A percentile compares a stretch with the other conserved stretches of the same genome.
Evolutionary conservation across 345 rosid genomes (phyloP).

Genomic region (Syzygium jambos): DNA sequence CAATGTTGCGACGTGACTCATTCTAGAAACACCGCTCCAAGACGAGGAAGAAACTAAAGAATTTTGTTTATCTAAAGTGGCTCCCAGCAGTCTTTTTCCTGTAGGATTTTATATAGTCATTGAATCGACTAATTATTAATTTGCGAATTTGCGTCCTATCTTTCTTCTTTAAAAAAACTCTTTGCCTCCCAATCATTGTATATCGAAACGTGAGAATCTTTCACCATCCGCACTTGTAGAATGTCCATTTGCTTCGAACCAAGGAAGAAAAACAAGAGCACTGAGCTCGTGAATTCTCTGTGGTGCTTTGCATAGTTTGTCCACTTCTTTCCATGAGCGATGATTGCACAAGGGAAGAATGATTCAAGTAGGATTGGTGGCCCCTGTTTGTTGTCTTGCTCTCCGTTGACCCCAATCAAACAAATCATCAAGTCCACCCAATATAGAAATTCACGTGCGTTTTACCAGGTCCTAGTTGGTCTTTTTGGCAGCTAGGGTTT

Average conservation of each 20-base stretch:
- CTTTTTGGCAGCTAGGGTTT: background rate
- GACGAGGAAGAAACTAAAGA: background rate
- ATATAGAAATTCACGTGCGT: background rate
- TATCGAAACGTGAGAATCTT: background rate
- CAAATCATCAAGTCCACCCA: background rate
- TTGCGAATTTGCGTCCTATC: background rate
- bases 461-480: background rate
- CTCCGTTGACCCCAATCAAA: background rate
- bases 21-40: background rate
- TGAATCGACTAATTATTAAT: background rate
- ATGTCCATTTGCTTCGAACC: background rate
- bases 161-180: too few species aligned
- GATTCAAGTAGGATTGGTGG: background rate
- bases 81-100: background rate
- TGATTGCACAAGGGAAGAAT: background rate
- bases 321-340: background rate
- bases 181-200: background rate
- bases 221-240: background rate
- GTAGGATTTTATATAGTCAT: background rate
- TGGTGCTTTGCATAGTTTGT: background rate
- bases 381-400: background rate
- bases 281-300: background rate
- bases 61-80: background rate
- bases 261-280: background rate
- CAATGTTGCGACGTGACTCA: background rate